Evolutionary conservation across 2,329 filamentous ascomycete genomes (phyloP).

Genomic region (Chaetoscypha palmicola): DNA sequence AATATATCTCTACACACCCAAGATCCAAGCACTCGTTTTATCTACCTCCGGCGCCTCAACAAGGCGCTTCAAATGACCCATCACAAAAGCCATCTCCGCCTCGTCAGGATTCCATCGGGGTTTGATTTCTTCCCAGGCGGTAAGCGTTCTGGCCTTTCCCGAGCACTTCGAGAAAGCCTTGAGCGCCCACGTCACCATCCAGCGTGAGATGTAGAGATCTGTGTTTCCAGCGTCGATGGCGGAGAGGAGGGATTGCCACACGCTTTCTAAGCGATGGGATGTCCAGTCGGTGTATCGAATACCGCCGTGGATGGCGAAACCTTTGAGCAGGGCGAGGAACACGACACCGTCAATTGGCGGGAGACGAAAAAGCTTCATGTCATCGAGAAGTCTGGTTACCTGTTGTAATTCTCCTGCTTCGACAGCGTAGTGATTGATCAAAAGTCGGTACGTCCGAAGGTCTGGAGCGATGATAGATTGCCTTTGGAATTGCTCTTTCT

Average conservation of each 20-base stretch:
- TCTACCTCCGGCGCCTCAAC: not conserved
- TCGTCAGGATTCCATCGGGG: conserved; percentile 27
- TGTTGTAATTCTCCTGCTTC: conserved; percentile 63
- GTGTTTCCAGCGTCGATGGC: conserved; percentile 41
- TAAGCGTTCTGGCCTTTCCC: conserved; percentile 24
- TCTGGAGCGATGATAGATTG: conserved; percentile 64
- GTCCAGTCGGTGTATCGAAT: conserved; percentile 64
- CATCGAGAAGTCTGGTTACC: conserved; percentile 64
- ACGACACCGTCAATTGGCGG: conserved; percentile 68
- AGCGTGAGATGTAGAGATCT: conserved; percentile 48
- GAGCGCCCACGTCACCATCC: conserved; percentile 55
- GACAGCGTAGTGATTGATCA: conserved; percentile 68
- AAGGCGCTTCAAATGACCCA: conserved; percentile 16
- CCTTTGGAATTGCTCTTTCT: conserved; percentile 51
- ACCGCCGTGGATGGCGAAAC: conserved; percentile 69
- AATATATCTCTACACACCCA: not conserved
- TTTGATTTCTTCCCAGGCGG: conserved; percentile 29
- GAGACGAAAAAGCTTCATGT: conserved; percentile 68
- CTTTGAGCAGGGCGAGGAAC: conserved; percentile 76
- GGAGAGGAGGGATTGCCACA: conserved; percentile 58
- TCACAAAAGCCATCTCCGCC: conserved; percentile 27
- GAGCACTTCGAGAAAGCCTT: conserved; percentile 51
- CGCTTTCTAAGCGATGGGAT: conserved; percentile 54
- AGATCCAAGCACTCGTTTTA: not conserved
- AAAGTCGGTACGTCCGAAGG: conserved; percentile 68